phyloP scores from a whole-genome alignment of 345 rosid genomes.

The Moricandia moricandioides region DNA sequence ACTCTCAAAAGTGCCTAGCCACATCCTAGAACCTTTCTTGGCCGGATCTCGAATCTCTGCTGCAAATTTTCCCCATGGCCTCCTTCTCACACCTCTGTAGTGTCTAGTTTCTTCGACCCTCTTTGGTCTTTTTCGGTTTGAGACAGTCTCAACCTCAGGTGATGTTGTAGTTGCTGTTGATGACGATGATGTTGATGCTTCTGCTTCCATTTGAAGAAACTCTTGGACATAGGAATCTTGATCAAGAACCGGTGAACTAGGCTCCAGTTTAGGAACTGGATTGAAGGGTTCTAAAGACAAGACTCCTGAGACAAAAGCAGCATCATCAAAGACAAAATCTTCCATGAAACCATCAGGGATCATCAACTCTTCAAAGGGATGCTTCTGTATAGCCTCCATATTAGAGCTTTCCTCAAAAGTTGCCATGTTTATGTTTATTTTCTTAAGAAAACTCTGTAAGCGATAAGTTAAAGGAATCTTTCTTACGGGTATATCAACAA shows the following conservation, averaged over 20 bases:
- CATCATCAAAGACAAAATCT: constrained; percentile 34
- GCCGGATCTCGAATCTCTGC: constrained; percentile 93
- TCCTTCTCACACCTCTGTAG: constrained; percentile 81
- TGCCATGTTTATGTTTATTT: constrained; percentile 23
- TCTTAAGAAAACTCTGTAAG: constrained; percentile 11
- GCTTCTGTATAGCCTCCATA: constrained; percentile 47
- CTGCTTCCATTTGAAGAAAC: constrained; percentile 27
- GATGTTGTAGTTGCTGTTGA: constrained; percentile 12
- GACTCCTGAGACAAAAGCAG: constrained; percentile 30
- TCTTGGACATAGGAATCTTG: constrained; percentile 18
- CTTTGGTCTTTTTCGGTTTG: constrained; percentile 4
- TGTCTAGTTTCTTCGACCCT: constrained; percentile 42
- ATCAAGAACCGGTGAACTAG: constrained; percentile 39
- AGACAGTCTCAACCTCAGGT: constrained; percentile 33
- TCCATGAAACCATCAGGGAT: constrained; percentile 43
- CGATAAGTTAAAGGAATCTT: constrained; percentile 9
- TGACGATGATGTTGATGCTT: constrained; percentile 29
- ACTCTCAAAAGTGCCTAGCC: constrained; percentile 82
- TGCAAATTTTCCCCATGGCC: constrained; percentile 96
- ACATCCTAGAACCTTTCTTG: constrained; percentile 69
- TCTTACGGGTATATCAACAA: constrained; percentile 22
- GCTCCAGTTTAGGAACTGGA: constrained; percentile 38
- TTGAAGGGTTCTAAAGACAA: constrained; percentile 39
- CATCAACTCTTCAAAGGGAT: constrained; percentile 56
- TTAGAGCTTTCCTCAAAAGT: constrained; percentile 41